phyloP scores from a whole-genome alignment of 805 yeast genomes.

The Metschnikowia bowlesiae region DNA sequence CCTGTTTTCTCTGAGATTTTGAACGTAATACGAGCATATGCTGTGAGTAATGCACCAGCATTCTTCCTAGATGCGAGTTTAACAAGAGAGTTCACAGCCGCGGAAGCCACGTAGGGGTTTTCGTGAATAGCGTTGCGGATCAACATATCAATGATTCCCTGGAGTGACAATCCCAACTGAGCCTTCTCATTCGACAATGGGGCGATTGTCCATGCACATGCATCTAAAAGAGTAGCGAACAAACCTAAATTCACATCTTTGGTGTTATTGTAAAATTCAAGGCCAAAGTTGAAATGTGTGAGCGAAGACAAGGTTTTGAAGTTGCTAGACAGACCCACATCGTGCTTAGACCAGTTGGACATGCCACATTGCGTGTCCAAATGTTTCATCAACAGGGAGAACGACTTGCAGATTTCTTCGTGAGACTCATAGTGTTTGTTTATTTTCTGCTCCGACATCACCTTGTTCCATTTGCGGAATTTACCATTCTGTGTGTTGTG shows the following conservation, averaged over 20 bases:
- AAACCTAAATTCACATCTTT: conserved; percentile 49
- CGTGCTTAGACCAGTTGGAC: conserved; percentile 27
- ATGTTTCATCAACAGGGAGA: conserved; percentile 51
- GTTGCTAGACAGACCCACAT: conserved; percentile 10
- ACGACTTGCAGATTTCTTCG: conserved; percentile 62
- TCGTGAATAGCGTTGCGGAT: conserved; percentile 73
- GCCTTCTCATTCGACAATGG: conserved; percentile 31
- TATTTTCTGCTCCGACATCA: conserved; percentile 38
- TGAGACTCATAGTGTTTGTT: conserved; percentile 52
- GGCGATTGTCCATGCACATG: conserved; percentile 61
- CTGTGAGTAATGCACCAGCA: conserved; percentile 65
- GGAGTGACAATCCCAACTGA: conserved; percentile 47
- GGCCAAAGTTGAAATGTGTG: conserved; percentile 36
- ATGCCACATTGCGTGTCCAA: conserved; percentile 55
- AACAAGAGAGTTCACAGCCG: conserved; percentile 61
- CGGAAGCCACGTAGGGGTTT: conserved; percentile 55
- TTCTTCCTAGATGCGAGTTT: conserved; percentile 63
- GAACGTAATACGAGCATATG: conserved; percentile 76
- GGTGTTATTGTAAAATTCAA: conserved; percentile 32
- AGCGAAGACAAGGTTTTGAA: conserved; percentile 36
- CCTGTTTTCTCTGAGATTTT: conserved; percentile 70
- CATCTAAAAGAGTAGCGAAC: conserved; percentile 64
- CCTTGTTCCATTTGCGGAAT: conserved; percentile 23
- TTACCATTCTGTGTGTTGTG: conserved; percentile 3
- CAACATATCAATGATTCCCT: conserved; percentile 67